Evolutionary conservation across 2,329 filamentous ascomycete genomes (phyloP).

Genomic region (Coniochaeta sp.): DNA sequence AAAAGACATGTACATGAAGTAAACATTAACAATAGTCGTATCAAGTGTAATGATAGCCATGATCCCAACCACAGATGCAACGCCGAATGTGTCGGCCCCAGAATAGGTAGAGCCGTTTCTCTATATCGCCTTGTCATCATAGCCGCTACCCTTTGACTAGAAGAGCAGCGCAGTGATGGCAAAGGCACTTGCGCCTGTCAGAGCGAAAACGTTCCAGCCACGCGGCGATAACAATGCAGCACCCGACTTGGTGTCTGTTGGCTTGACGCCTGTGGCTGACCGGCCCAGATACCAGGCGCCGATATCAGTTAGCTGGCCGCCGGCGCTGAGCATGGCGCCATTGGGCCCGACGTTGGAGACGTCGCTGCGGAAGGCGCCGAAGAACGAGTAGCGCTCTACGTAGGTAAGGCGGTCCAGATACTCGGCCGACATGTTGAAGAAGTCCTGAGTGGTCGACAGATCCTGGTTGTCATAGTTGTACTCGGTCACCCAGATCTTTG

Average conservation of each 20-base stretch:
- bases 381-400: constrained; percentile 65
- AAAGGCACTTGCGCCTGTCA: not conserved
- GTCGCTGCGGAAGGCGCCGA: constrained; percentile 63
- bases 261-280: constrained; percentile 34
- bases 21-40: not conserved
- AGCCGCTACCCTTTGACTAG: not conserved
- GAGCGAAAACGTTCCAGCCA: not conserved
- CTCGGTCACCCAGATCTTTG: constrained; percentile 67
- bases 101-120: not conserved
- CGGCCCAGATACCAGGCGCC: constrained; percentile 70
- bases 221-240: not conserved
- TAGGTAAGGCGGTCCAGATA: constrained; percentile 59
- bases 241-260: constrained; percentile 12
- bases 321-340: constrained; percentile 59
- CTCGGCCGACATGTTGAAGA: constrained; percentile 58
- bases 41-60: not conserved
- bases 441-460: constrained; percentile 50
- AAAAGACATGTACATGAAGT: not conserved
- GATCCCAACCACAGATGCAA: not conserved
- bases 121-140: not conserved
- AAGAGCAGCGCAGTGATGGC: not conserved
- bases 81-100: not conserved
- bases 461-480: constrained; percentile 55
- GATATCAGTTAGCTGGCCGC: constrained; percentile 66
- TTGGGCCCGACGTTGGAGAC: constrained; percentile 70